Conservation (phyloP, 129 eudicot genomes). For the Chrysanthemum seticuspe region DNA sequence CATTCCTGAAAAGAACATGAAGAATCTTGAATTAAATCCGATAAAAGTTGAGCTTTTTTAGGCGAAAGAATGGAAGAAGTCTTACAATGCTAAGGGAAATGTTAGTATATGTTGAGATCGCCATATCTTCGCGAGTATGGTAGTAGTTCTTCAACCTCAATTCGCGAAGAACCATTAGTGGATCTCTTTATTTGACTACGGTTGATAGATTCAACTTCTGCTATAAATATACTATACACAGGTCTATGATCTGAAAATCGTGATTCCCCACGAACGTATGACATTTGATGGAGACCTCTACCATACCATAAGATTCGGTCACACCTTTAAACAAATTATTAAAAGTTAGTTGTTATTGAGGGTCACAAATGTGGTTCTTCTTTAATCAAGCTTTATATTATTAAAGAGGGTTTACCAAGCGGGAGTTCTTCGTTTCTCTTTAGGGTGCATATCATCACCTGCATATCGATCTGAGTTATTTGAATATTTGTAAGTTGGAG, state of each 20-base stretch:
- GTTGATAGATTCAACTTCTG: slow-evolving; percentile 40
- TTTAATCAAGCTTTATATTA: background rate
- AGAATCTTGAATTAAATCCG: slow-evolving; percentile 15
- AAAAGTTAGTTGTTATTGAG: background rate
- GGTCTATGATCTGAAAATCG: slow-evolving; percentile 47
- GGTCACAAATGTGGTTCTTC: background rate
- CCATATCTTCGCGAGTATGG: slow-evolving; percentile 57
- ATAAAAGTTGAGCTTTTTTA: background rate
- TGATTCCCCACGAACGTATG: slow-evolving; percentile 55
- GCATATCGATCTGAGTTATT: slow-evolving; percentile 95
- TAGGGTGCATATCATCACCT: slow-evolving; percentile 80
- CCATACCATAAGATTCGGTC: slow-evolving; percentile 93
- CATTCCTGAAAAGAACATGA: slow-evolving; percentile 22
- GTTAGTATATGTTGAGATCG: slow-evolving; percentile 40
- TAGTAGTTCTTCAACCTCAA: slow-evolving; percentile 83
- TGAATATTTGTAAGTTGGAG: slow-evolving; percentile 96
- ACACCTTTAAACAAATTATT: slow-evolving; percentile 58
- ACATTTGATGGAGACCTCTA: slow-evolving; percentile 74
- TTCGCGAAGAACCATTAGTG: slow-evolving; percentile 40
- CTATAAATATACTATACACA: slow-evolving; percentile 38
- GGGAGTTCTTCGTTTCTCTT: slow-evolving; percentile 95
- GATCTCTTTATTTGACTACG: slow-evolving; percentile 27
- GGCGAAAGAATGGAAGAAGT: background rate
- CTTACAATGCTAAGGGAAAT: slow-evolving; percentile 23
- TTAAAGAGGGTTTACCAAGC: slow-evolving; percentile 64